Evolutionary conservation across 23 red algal genomes (phyloP), one percentile per base, ranked within the genome.

Genomic region (Chondrus crispus): DNA sequence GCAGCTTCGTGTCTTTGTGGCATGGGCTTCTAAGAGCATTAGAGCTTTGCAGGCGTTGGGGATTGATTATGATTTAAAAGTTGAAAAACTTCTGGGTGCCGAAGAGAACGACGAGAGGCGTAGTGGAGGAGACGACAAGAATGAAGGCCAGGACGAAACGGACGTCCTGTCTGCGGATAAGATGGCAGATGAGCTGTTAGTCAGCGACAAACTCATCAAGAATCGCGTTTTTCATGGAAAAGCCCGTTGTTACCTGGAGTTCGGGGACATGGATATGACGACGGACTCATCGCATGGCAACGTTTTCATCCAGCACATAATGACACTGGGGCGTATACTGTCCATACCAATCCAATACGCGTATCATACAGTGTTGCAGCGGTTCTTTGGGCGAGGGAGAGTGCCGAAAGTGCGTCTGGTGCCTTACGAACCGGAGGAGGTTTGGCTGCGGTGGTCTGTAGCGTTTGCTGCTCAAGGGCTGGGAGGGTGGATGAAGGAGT

Each of bases 361-460:
- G n/a, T n/a, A n/a, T n/a, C n/a, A n/a, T n/a, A n/a, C n/a, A n/a
- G n/a, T n/a, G n/a, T n/a, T n/a, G n/a, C n/a, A n/a, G n/a, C n/a
- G n/a, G n/a, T n/a, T n/a, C n/a, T n/a, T n/a, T n/a, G n/a, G n/a
- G n/a, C n/a, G n/a, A n/a, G n/a, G n/a, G n/a, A n/a, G n/a, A n/a
- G n/a, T n/a, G n/a, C n/a, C n/a, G n/a, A n/a, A n/a, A n/a, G n/a
- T n/a, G n/a, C 28, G 52, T 2, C 74, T 68, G 52, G 54, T 62
- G 2, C 87, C 87, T 37, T 16, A 53, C 18, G 43, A 69, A 3
- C 86, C 86, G 19, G 55, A 43, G 33, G 50, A 90, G 26, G 86
- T 90, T 16, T 90, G 86, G 86, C 14, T 90, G 39, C 46, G 60
- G 30, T 90, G 86, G 86, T 55, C 86, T 3, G 74, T 50, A n/a